Base-by-base conservation (phyloP, 192 early-diverging fungal genomes). In the Rhizophlyctis rosea region DNA sequence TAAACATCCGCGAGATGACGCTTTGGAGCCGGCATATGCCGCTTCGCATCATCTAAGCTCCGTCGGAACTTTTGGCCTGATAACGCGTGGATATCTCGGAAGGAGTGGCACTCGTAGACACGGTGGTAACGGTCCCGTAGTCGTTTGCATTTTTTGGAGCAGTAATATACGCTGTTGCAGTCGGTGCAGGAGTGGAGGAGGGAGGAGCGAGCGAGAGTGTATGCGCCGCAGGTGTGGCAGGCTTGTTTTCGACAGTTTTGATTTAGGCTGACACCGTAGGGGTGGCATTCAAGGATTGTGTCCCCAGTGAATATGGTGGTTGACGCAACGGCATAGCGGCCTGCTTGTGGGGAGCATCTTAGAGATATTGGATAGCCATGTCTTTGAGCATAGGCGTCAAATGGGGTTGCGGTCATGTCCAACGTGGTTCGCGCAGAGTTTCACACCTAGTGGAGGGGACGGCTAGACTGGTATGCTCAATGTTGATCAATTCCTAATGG, bases 221-320 rank as follows among this genome's bases (percentile, higher is more conserved):
- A 57, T 39, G n/a, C 33, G 24, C 23, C 9, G 44, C 56, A 57
- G 44, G 14, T 49, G 56, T 57, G 56, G 56, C 56, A 57, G 9
- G 56, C 56, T n/a, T 57, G 34, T 36, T 57, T 57, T 5, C 56
- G 56, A 30, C 34, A 57, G 33, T 57, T 36, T 7, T 52, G 50
- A 52, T 52, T 52, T 23, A 52, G 50, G 50, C 39, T 18, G 39
- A 44, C 9, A 18, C 39, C 39, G 39, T 44, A 44, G 18, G 39
- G 39, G 39, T 18, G 39, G 18, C 9, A 44, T 13, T 18, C 9
- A 44, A 44, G 39, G 18, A 44, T 18, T 44, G 39, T 18, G 7
- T 44, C 39, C 7, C 39, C 39, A 7, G 39, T 7, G 7, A 13
- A 18, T 13, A 44, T 7, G 7, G 39, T 7, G 7, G 7, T 44